Base-by-base conservation (phyloP, 179 eudicot genomes). In the Spinacia oleracea region DNA sequence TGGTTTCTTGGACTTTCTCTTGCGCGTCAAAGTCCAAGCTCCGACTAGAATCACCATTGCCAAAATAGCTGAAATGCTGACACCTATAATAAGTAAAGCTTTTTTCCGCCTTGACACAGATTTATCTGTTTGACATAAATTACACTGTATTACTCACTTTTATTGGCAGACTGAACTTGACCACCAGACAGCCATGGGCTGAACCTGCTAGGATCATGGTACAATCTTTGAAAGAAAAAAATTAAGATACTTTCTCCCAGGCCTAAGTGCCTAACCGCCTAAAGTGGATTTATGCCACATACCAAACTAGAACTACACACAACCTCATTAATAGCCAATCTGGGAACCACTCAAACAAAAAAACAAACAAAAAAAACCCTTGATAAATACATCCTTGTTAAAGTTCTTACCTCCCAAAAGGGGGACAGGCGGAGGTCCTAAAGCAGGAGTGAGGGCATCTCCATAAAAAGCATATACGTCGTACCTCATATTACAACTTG, bases 401-500 rank as follows among this genome's bases (percentile, higher is more conserved):
- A 11, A 27, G 15, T 53, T 27, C 77, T 45, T 72, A 79, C 76
- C 81, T 72, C 20, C 21, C 4, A 18, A 60, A 31, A 0, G 0
- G 25, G 78, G 73, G 55, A 29, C 18, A 14, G 78, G 63, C 16
- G 74, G 31, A 12, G 55, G 56, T 35, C 16, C 73, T 25, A 78
- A 43, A 72, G 66, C 15, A 43, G 43, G 23, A 29, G 42, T 48
- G 27, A 59, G 20, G 11, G 67, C 51, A 53, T 75, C 73, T 27
- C 85, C 82, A 51, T 78, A 78, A 31, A 82, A 82, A 11, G 79
- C 67, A 25, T 60, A 20, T 25, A 80, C 60, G 60, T 78, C 85
- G n/a, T 79, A 82, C 74, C 79, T 74, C 59, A 79, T 70, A 55
- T 70, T 69, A 74, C 85, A 82, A 72, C 50, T 82, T 40, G 82